phyloP scores from a whole-genome alignment of 2,329 filamentous ascomycete genomes.

The Trichoderma sp. region DNA sequence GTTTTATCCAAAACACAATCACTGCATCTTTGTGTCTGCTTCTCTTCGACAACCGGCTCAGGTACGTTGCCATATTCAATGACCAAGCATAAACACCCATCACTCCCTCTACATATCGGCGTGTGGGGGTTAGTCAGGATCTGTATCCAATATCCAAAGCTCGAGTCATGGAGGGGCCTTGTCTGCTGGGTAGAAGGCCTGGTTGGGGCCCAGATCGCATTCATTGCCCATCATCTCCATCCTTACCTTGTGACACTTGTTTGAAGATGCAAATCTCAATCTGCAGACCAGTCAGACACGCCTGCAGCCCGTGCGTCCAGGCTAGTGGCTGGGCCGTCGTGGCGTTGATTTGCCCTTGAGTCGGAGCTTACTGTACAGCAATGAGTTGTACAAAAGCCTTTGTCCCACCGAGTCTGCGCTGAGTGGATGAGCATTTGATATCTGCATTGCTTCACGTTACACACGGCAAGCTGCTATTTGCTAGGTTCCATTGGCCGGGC shows the following conservation, averaged over 20 bases:
- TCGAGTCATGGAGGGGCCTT: background rate
- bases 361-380: background rate
- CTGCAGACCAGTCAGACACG: background rate
- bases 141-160: background rate
- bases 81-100: background rate
- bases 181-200: background rate
- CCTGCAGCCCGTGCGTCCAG: background rate
- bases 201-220: background rate
- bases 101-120: background rate
- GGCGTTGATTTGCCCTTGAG: background rate
- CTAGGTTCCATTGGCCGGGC: background rate
- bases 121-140: background rate
- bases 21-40: background rate
- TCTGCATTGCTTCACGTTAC: background rate
- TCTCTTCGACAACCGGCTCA: background rate
- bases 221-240: background rate
- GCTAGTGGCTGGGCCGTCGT: background rate
- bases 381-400: background rate
- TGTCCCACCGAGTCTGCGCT: background rate
- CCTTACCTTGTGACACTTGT: background rate
- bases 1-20: background rate
- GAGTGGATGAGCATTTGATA: background rate
- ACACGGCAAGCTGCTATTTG: constrained; percentile 2
- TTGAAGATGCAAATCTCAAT: background rate
- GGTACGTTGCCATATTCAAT: background rate